phyloP scores from a whole-genome alignment of 108 stramenopile species.

The Craspedostauros australis region DNA sequence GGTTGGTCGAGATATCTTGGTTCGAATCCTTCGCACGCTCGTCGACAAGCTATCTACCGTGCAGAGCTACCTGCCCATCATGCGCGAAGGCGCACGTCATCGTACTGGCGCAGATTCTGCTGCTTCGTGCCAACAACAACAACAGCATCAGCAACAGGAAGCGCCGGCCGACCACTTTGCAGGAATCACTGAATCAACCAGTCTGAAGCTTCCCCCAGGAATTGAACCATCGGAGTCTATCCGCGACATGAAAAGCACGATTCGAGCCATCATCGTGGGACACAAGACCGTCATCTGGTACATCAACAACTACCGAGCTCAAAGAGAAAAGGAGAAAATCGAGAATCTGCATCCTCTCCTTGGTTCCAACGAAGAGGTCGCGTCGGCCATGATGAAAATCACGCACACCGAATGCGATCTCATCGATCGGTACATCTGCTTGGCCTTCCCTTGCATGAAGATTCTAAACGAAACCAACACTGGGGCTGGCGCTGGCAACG shows the following conservation, averaged over 20 bases:
- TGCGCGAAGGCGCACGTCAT: not conserved
- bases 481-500: not conserved
- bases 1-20: slow-evolving; percentile 73
- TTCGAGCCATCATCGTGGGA: slow-evolving; percentile 86
- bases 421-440: slow-evolving; percentile 69
- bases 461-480: slow-evolving; percentile 36
- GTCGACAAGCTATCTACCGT: slow-evolving; percentile 82
- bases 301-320: slow-evolving; percentile 71
- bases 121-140: not conserved
- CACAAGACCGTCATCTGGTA: slow-evolving; percentile 93
- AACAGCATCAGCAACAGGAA: not conserved
- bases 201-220: slow-evolving; percentile 4
- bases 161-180: not conserved
- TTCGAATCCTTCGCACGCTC: slow-evolving; percentile 70
- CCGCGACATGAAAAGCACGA: slow-evolving; percentile 63
- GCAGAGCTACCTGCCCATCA: slow-evolving; percentile 26
- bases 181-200: slow-evolving; percentile 4
- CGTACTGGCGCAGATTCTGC: not conserved
- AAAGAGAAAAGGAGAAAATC: slow-evolving; percentile 42
- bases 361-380: slow-evolving; percentile 52
- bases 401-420: slow-evolving; percentile 76
- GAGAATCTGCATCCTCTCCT: slow-evolving; percentile 9
- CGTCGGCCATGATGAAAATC: slow-evolving; percentile 44
- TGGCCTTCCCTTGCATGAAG: slow-evolving; percentile 76
- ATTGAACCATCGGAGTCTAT: slow-evolving; percentile 27